A percentile compares a stretch with the other conserved stretches of the same genome.
Conservation (phyloP, 352 stramenopile genomes). For the Pythium angustatum region DNA sequence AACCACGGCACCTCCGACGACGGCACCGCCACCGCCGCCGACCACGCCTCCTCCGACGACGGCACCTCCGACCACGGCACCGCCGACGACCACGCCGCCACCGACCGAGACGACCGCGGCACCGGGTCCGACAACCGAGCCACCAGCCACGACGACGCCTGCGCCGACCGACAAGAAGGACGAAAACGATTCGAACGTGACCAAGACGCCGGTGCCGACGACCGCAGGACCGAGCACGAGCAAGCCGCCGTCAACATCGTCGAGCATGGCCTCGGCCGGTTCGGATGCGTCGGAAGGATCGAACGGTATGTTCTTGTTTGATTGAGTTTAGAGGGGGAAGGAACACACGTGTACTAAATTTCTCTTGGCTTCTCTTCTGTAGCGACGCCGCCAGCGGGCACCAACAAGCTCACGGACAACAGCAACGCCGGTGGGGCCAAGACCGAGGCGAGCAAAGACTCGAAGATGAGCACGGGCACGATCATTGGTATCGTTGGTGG, state of each 20-base stretch:
- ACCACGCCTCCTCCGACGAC: constrained; percentile 30
- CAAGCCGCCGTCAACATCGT: constrained; percentile 7
- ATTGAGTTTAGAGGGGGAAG: too few species aligned
- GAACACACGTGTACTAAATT: too few species aligned
- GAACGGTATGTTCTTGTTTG: constrained; percentile 13
- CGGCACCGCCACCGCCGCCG: constrained; percentile 31
- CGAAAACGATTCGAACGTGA: background rate
- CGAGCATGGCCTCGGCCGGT: too few species aligned
- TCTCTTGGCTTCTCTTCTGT: background rate
- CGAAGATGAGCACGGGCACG: constrained; percentile 68
- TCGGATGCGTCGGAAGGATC: constrained; percentile 15
- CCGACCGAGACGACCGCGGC: constrained; percentile 2
- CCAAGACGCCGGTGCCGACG: background rate
- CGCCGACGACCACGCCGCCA: constrained; percentile 25
- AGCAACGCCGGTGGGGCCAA: constrained; percentile 3
- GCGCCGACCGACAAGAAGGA: constrained; percentile 7
- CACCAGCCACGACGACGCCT: constrained; percentile 8
- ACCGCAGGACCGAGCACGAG: background rate
- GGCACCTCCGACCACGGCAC: constrained; percentile 25
- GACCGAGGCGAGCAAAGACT: constrained; percentile 25
- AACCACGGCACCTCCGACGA: constrained; percentile 20
- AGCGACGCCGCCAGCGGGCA: constrained; percentile 1
- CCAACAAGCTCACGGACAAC: constrained; percentile 14
- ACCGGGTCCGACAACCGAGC: background rate
- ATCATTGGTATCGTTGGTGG: constrained; percentile 70